These are phyloP conservation scores for Pisolithus orientalis DNA, from an alignment of 768 basidiomycete genomes.

Conservation along the genomic window DNA sequence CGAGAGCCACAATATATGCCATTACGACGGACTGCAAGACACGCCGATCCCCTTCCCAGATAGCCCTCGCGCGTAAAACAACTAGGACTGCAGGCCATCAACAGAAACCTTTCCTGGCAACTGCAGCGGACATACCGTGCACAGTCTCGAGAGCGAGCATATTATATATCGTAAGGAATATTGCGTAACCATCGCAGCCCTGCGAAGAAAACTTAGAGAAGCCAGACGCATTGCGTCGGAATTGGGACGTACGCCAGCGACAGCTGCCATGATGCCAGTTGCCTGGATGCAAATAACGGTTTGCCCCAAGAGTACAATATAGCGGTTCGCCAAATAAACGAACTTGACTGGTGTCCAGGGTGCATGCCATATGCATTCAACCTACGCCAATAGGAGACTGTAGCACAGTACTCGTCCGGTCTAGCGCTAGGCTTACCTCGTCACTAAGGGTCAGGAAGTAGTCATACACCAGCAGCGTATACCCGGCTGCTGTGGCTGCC, in stretches of 20 bases:
- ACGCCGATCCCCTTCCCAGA: conserved; percentile 1
- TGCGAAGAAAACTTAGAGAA: neutral
- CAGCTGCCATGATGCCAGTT: neutral
- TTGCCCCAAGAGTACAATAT: neutral
- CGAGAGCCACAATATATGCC: neutral
- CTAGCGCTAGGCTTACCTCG: conserved; percentile 1
- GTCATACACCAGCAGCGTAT: conserved; percentile 5
- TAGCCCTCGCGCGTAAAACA: conserved; percentile 5
- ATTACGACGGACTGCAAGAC: neutral
- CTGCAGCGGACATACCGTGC: conserved; percentile 1
- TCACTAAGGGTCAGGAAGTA: conserved; percentile 2
- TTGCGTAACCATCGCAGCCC: neutral
- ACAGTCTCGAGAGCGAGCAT: neutral
- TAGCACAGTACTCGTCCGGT: neutral
- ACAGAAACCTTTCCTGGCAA: neutral
- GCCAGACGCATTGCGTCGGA: neutral
- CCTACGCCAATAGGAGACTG: neutral
- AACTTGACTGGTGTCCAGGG: conserved; percentile 3
- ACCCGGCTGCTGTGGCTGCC: neutral
- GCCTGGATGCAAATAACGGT: conserved; percentile 3
- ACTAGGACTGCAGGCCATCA: conserved; percentile 1
- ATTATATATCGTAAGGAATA: neutral
- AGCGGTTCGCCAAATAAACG: conserved; percentile 3
- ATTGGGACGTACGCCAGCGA: neutral
- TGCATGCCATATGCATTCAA: neutral